phyloP scores from a whole-genome alignment of 768 basidiomycete genomes.

The Boletellus emodensis region DNA sequence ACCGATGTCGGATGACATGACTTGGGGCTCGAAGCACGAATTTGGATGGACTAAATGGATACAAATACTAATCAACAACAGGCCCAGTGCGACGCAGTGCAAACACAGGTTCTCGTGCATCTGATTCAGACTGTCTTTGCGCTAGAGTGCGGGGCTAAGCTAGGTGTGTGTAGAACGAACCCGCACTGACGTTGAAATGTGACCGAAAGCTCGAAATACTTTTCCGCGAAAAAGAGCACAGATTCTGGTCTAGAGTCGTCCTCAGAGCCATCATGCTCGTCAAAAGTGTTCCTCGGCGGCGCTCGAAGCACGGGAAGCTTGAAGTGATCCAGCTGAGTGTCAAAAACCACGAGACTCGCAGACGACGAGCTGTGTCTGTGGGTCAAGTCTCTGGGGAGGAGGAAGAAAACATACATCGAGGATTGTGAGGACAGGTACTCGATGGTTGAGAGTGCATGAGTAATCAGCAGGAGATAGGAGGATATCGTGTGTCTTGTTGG shows the following conservation, averaged over 20 bases:
- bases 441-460: constrained; percentile 42
- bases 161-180: not conserved
- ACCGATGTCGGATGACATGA: constrained; percentile 18
- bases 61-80: constrained; percentile 21
- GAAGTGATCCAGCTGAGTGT: constrained; percentile 51
- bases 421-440: constrained; percentile 32
- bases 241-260: constrained; percentile 30
- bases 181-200: constrained; percentile 42
- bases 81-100: constrained; percentile 10
- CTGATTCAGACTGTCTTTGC: constrained; percentile 2
- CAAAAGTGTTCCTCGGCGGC: constrained; percentile 12
- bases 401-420: constrained; percentile 17
- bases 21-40: not conserved
- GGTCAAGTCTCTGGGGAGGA: not conserved
- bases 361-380: constrained; percentile 15
- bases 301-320: constrained; percentile 45
- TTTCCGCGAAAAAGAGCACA: constrained; percentile 40
- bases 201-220: constrained; percentile 54
- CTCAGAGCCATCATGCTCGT: constrained; percentile 18
- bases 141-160: constrained; percentile 9
- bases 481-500: constrained; percentile 36
- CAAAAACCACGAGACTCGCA: constrained; percentile 52
- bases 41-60: not conserved
- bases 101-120: constrained; percentile 4
- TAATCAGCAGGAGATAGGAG: constrained; percentile 49